A percentile compares a stretch with the other conserved stretches of the same genome.
Evolutionary conservation across 2,329 filamentous ascomycete genomes (phyloP).

Genomic region (Ophiocordyceps camponoti-rufipedis): DNA sequence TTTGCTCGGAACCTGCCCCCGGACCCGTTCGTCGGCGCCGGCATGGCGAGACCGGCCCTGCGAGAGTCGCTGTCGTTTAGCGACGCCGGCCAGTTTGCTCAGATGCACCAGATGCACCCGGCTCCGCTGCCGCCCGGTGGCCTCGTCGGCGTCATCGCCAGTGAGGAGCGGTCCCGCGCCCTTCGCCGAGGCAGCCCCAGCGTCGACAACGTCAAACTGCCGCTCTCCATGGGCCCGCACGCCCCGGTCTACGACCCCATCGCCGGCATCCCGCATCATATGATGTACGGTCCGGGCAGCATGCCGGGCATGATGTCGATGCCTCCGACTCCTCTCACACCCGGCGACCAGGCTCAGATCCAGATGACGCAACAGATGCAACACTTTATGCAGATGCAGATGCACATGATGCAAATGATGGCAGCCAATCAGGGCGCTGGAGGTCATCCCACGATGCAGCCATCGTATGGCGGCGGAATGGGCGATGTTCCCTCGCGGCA

Average conservation of each 20-base stretch:
- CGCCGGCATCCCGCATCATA: conserved; percentile 25
- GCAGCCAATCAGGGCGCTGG: conserved; percentile 18
- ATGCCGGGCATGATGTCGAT: conserved; percentile 5
- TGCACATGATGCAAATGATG: conserved; percentile 88
- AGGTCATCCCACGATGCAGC: conserved; percentile 9
- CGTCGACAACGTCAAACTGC: conserved; percentile 25
- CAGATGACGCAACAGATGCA: conserved; percentile 72
- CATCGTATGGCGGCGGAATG: conserved; percentile 13
- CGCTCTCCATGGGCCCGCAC: conserved; percentile 15
- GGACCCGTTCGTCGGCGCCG: conserved; percentile 70
- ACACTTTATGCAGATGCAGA: conserved; percentile 84
- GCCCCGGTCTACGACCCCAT: conserved; percentile 28
- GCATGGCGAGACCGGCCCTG: conserved; percentile 52
- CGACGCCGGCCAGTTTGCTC: conserved; percentile 27
- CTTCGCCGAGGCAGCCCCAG: conserved; percentile 65
- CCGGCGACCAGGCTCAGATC: conserved; percentile 55
- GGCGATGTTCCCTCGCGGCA: conserved; percentile 24
- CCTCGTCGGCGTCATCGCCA: conserved; percentile 74
- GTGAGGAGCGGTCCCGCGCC: conserved; percentile 62
- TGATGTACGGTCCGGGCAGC: conserved; percentile 17
- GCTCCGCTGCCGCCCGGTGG: conserved; percentile 47
- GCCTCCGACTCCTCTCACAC: conserved; percentile 26
- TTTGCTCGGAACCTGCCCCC: conserved; percentile 70
- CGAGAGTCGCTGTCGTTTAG: conserved; percentile 60
- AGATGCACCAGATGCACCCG: conserved; percentile 10